Conservation (phyloP, 768 basidiomycete species). For the Mycena galopus region DNA sequence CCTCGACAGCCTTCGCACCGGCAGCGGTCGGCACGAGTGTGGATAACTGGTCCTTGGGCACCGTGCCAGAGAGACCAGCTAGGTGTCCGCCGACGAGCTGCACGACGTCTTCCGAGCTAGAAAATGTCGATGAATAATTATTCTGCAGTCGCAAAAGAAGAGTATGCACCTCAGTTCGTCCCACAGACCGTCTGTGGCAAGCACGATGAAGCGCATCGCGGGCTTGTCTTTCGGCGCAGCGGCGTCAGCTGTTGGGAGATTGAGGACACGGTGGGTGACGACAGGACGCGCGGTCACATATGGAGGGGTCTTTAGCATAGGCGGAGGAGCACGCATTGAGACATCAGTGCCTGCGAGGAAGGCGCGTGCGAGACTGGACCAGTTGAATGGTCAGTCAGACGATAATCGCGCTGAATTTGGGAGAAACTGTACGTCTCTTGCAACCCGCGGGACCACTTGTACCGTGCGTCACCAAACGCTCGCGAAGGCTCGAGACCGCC, state of each 20-base stretch:
- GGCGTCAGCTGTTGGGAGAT: constrained; percentile 57
- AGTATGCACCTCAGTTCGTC: constrained; percentile 65
- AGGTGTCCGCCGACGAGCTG: constrained; percentile 88
- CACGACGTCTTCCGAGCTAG: constrained; percentile 87
- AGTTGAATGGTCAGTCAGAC: not conserved
- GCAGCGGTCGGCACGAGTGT: constrained; percentile 66
- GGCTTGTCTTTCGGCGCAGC: not conserved
- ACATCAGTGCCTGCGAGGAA: constrained; percentile 75
- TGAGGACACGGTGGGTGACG: constrained; percentile 80
- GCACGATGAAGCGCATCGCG: constrained; percentile 80
- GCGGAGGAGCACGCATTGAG: constrained; percentile 70
- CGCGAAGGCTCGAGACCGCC: constrained; percentile 90
- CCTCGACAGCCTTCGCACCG: constrained; percentile 71
- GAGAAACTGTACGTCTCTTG: constrained; percentile 72
- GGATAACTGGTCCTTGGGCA: constrained; percentile 71
- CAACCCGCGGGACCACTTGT: constrained; percentile 85
- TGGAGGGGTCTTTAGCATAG: constrained; percentile 87
- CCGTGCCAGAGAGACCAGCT: constrained; percentile 72
- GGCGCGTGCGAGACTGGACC: constrained; percentile 54
- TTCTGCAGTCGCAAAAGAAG: not conserved
- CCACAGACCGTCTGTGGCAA: constrained; percentile 92
- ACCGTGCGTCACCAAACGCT: constrained; percentile 91
- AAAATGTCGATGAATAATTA: not conserved
- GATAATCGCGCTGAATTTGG: not conserved
- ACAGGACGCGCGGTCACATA: constrained; percentile 91